Percentiles rank a stretch among this genome's conserved stretches.
phyloP scores from a whole-genome alignment of 345 rosid species.

The Eucalyptus shirleyi region DNA sequence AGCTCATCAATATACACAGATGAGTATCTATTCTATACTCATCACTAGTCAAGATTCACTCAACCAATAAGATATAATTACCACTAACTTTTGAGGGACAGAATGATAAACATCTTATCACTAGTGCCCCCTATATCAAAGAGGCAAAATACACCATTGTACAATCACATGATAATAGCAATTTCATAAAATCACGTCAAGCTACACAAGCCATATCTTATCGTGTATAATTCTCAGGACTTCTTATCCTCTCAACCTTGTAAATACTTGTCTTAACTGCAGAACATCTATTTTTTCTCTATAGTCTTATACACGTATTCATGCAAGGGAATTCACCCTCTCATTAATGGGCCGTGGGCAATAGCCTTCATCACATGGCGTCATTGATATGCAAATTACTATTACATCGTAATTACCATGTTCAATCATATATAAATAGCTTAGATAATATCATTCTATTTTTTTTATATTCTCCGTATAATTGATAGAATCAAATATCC shows the following conservation, averaged over 20 bases:
- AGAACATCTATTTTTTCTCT: not conserved
- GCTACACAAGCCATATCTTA: not conserved
- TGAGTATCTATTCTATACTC: not conserved
- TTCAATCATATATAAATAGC: not conserved
- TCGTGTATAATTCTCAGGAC: not conserved
- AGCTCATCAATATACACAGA: not conserved
- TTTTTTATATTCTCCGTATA: not conserved
- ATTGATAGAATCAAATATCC: not conserved
- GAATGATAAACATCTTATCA: not conserved
- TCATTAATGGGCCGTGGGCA: not conserved
- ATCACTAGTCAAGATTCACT: not conserved
- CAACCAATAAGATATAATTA: not conserved
- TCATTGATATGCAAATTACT: not conserved
- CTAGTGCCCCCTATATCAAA: not conserved
- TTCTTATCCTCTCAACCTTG: not conserved
- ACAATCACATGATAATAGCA: not conserved
- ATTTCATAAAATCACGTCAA: not conserved
- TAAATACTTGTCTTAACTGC: fast-evolving
- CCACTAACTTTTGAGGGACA: not conserved
- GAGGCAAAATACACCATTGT: not conserved
- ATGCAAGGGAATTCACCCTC: not conserved
- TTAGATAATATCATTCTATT: not conserved
- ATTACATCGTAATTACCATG: too few species aligned
- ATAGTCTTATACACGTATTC: not conserved
- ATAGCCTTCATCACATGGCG: not conserved